phyloP scores from a whole-genome alignment of 2,329 filamentous ascomycete genomes.

The Elsinoe ampelina region DNA sequence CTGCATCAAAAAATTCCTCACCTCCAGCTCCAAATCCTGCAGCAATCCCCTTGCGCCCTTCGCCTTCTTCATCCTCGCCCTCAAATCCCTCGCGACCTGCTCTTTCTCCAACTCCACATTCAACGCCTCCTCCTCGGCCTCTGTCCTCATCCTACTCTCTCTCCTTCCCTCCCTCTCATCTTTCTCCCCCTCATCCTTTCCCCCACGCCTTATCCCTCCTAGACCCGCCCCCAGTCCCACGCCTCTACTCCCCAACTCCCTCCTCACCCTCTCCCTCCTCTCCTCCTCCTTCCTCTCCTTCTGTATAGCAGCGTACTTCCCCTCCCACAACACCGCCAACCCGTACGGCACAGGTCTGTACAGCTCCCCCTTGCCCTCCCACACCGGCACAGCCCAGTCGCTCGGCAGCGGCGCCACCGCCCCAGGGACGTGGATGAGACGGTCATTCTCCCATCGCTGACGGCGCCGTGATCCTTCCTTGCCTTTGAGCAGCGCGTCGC shows the following conservation, averaged over 20 bases:
- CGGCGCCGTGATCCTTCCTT: slow-evolving; percentile 82
- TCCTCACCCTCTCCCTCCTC: slow-evolving; percentile 29
- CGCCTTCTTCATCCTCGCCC: slow-evolving; percentile 68
- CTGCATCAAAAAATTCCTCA: slow-evolving; percentile 61
- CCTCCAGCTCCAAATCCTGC: slow-evolving; percentile 74
- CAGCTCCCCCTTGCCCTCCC: background rate
- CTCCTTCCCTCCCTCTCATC: slow-evolving; percentile 45
- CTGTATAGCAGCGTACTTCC: slow-evolving; percentile 32
- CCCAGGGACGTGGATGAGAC: slow-evolving; percentile 76
- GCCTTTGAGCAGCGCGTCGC: slow-evolving; percentile 73
- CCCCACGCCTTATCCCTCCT: slow-evolving; percentile 60
- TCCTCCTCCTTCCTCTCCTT: slow-evolving; percentile 33
- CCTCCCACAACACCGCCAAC: slow-evolving; percentile 77
- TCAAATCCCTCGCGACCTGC: slow-evolving; percentile 66
- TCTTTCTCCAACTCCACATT: slow-evolving; percentile 28
- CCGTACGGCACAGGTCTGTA: slow-evolving; percentile 76
- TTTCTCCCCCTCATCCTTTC: slow-evolving; percentile 22
- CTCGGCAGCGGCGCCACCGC: slow-evolving; percentile 68
- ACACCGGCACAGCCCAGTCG: slow-evolving; percentile 61
- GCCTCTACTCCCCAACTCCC: background rate
- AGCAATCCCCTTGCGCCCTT: slow-evolving; percentile 72
- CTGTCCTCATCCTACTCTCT: slow-evolving; percentile 70
- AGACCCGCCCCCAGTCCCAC: slow-evolving; percentile 15
- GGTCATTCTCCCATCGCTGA: slow-evolving; percentile 93
- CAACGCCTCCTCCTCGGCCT: slow-evolving; percentile 52